Evolutionary conservation across 2,329 filamentous ascomycete genomes (phyloP).

Genomic region (Diatrype stigma): DNA sequence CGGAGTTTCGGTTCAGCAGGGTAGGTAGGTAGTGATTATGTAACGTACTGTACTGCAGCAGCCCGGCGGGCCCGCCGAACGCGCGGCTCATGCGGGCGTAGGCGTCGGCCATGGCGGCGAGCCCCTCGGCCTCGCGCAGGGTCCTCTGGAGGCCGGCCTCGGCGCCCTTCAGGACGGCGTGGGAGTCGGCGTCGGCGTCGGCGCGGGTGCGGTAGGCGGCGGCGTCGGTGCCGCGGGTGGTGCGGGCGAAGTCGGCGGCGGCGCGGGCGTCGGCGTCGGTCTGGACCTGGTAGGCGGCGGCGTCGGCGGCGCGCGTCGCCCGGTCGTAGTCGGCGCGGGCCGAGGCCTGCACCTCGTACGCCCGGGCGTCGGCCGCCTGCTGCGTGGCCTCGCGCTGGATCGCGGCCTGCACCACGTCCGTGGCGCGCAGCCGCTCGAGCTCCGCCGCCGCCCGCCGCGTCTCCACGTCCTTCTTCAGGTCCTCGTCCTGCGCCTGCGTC

Average conservation of each 20-base stretch:
- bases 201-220: too few species aligned
- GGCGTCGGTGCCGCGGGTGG: too few species aligned
- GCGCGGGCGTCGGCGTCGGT: constrained; percentile 41
- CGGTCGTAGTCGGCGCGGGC: constrained; percentile 53
- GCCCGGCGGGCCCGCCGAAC: constrained; percentile 71
- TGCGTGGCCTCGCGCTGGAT: constrained; percentile 65
- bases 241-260: constrained; percentile 43
- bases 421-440: constrained; percentile 73
- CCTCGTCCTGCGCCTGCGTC: constrained; percentile 73
- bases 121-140: constrained; percentile 72
- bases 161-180: constrained; percentile 41
- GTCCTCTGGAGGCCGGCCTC: constrained; percentile 54
- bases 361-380: constrained; percentile 61
- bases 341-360: constrained; percentile 62
- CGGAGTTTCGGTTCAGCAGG: too few species aligned
- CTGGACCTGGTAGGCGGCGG: constrained; percentile 44
- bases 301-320: constrained; percentile 49
- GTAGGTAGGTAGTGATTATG: neutral
- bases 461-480: constrained; percentile 75
- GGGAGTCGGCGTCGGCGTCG: constrained; percentile 37
- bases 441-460: constrained; percentile 74
- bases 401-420: constrained; percentile 72
- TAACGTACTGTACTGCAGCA: constrained; percentile 62
- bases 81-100: constrained; percentile 68
- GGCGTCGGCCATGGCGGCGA: constrained; percentile 74